Evolutionary conservation across 306 rosid genomes (phyloP), one percentile per base, ranked within the genome.

Genomic region (Prunus davidiana): DNA sequence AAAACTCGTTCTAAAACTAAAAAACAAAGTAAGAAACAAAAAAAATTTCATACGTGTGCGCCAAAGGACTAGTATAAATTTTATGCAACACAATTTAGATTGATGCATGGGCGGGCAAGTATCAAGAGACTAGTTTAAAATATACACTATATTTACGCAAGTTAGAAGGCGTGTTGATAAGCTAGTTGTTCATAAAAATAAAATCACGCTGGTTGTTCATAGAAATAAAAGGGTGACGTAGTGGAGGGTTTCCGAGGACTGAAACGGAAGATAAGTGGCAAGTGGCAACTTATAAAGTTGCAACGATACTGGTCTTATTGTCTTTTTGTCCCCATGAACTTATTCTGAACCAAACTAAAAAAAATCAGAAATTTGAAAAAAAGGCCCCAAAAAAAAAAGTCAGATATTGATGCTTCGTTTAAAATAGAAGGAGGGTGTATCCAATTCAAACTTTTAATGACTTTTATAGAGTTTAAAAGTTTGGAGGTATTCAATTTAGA

Each of bases 101-200:
- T 38, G 43, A 38, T 38, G 9, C 9, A 38, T 38, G 9, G 43
- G 0, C 9, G 2, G 0, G 2, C 0, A 0, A 38, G 2, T 1
- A 8, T 38, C 2, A 38, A 38, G 9, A 38, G 43, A 0, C 2
- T 38, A 38, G 15, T 56, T 56, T 20, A 20, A 20, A 56, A 10
- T 38, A 38, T 38, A 2, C 0, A 0, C 2, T 0, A 20, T 38
- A 10, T 20, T 3, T 0, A 2, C 0, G 2, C 5, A 2, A 2
- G 0, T 3, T 56, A n/a, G 0, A 10, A 0, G 7, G 6, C 7
- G 3, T 20, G 14, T 13, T 0, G 0, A 20, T 0, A 57, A 57
- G 1, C 63, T 57, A 11, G 15, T 20, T 57, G 11, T 18, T 0
- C 1, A 2, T 3, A 24, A 1, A 24, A 24, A 24, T 24, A 24